phyloP scores from a whole-genome alignment of 192 early-diverging fungal species.

The Coemansia aciculifera region DNA sequence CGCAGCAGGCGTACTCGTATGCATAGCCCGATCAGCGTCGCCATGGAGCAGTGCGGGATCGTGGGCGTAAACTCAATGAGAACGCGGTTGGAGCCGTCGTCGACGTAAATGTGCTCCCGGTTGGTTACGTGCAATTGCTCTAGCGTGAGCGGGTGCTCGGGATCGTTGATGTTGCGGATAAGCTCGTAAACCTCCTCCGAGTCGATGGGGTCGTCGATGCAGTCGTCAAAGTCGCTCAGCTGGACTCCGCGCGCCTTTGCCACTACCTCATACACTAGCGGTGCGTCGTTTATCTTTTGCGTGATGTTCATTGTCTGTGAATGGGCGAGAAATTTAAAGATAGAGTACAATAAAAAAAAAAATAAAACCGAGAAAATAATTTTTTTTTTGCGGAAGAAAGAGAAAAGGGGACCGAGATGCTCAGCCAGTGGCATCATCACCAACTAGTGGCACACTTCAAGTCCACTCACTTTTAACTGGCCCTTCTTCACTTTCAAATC shows the following conservation, averaged over 20 bases:
- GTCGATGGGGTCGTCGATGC: slow-evolving; percentile 74
- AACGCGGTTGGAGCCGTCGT: slow-evolving; percentile 68
- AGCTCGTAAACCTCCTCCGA: slow-evolving; percentile 91
- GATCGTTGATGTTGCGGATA: slow-evolving; percentile 95
- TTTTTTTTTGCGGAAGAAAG: background rate
- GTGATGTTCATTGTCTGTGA: slow-evolving; percentile 46
- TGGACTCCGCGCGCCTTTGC: slow-evolving; percentile 37
- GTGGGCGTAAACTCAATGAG: slow-evolving; percentile 92
- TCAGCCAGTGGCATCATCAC: background rate
- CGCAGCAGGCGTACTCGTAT: slow-evolving; percentile 91
- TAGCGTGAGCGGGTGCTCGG: slow-evolving; percentile 95
- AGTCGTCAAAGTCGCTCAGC: slow-evolving; percentile 72
- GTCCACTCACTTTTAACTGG: too few relatives aligned
- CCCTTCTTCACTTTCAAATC: background rate
- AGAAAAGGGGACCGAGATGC: background rate
- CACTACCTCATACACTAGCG: slow-evolving; percentile 73
- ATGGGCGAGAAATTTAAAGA: background rate
- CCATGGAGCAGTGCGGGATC: slow-evolving; percentile 99
- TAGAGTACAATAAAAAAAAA: background rate
- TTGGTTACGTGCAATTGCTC: slow-evolving; percentile 97
- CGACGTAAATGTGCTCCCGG: slow-evolving; percentile 78
- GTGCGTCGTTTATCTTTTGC: slow-evolving; percentile 74
- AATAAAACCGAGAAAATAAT: background rate
- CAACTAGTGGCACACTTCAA: background rate
- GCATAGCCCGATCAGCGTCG: slow-evolving; percentile 95